phyloP scores from a whole-genome alignment of 2,329 filamentous ascomycete genomes.

The Neonectria magnoliae region DNA sequence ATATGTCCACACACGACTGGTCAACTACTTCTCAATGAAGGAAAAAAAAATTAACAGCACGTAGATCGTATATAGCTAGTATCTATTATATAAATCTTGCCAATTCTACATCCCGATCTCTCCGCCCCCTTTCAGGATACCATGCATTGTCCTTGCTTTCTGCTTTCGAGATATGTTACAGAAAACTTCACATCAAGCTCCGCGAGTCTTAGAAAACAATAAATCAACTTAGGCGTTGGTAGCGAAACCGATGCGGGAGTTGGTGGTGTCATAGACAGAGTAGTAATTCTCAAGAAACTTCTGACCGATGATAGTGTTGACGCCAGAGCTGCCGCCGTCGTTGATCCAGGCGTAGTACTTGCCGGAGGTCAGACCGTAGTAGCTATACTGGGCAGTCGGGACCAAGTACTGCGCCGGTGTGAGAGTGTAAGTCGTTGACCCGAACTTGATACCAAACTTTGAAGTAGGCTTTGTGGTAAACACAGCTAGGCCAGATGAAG shows the following conservation, averaged over 20 bases:
- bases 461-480: slow-evolving; percentile 41
- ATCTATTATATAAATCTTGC: not conserved
- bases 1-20: not conserved
- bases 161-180: not conserved
- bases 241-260: slow-evolving; percentile 35
- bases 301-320: slow-evolving; percentile 43
- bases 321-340: slow-evolving; percentile 39
- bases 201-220: not conserved
- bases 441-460: slow-evolving; percentile 44
- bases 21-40: not conserved
- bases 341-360: slow-evolving; percentile 45
- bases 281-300: slow-evolving; percentile 47
- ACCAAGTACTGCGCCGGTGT: slow-evolving; percentile 42
- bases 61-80: not conserved
- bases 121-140: not conserved
- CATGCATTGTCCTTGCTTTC: not conserved
- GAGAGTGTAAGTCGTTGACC: slow-evolving; percentile 41
- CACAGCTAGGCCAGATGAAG: slow-evolving; percentile 37
- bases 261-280: slow-evolving; percentile 41
- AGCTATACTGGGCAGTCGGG: slow-evolving; percentile 38
- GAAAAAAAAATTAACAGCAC: not conserved
- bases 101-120: not conserved
- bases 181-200: not conserved
- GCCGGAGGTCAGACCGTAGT: slow-evolving; percentile 34
- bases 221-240: slow-evolving; percentile 22